phyloP scores from a whole-genome alignment of 2,329 filamentous ascomycete genomes.

The Pseudogymnoascus sp. region DNA sequence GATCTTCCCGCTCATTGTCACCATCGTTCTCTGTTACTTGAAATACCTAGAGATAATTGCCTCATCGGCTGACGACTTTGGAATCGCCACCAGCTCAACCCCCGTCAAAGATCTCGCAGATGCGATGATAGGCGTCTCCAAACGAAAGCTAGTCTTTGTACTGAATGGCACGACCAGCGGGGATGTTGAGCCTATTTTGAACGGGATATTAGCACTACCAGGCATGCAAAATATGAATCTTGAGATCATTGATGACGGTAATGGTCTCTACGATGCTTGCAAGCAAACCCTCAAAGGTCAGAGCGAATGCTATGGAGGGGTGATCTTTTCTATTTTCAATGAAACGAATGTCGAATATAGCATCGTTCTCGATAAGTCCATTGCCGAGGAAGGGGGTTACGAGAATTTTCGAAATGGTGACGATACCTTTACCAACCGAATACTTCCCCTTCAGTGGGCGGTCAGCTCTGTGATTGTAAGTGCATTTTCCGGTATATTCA shows the following conservation, averaged over 20 bases:
- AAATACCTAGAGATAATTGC: slow-evolving; percentile 13
- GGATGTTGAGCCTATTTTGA: slow-evolving; percentile 19
- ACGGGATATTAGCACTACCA: slow-evolving; percentile 16
- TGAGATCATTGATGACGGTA: slow-evolving; percentile 15
- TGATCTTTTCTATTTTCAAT: slow-evolving; percentile 21
- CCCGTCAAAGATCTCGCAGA: slow-evolving; percentile 18
- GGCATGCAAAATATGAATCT: slow-evolving; percentile 16
- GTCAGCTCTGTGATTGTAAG: slow-evolving; percentile 19
- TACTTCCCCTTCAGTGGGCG: slow-evolving; percentile 22
- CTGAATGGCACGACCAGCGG: slow-evolving; percentile 19
- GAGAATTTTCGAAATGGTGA: slow-evolving; percentile 14
- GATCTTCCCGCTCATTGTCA: slow-evolving; percentile 21
- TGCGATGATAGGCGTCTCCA: slow-evolving; percentile 15
- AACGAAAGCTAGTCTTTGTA: slow-evolving; percentile 22
- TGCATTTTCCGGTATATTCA: background rate
- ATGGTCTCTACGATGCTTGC: slow-evolving; percentile 22
- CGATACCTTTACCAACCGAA: slow-evolving; percentile 11
- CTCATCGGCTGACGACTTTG: slow-evolving; percentile 12
- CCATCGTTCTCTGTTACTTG: slow-evolving; percentile 21
- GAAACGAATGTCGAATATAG: slow-evolving; percentile 22
- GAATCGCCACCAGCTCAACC: slow-evolving; percentile 17
- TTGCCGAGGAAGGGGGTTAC: background rate
- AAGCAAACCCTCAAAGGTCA: slow-evolving; percentile 18
- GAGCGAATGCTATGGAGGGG: slow-evolving; percentile 23
- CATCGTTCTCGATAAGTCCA: slow-evolving; percentile 19